Percentiles rank a stretch among this genome's conserved stretches.
Evolutionary conservation across 225 moss, liverwort and hornwort genomes (phyloP).

Genomic region (Polytrichum formosum): DNA sequence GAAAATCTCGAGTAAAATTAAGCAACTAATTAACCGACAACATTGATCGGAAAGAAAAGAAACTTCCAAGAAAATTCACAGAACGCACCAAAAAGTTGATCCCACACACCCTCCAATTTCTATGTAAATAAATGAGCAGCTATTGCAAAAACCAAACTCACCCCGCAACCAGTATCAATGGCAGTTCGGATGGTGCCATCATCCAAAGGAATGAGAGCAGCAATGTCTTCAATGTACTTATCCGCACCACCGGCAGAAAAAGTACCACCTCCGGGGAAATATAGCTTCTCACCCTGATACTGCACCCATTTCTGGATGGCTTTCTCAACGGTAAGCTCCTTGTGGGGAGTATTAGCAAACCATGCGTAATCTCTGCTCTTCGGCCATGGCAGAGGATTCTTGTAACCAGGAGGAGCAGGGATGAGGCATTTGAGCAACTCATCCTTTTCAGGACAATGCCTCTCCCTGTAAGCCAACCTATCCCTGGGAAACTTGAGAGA

Average conservation of each 20-base stretch:
- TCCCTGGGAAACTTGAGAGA: conserved; percentile 61
- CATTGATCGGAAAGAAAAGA: no score
- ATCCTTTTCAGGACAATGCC: conserved; percentile 67
- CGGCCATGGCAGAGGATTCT: conserved; percentile 79
- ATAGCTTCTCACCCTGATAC: conserved; percentile 73
- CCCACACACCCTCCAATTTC: no score
- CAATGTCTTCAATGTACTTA: conserved; percentile 79
- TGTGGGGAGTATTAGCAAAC: conserved; percentile 88
- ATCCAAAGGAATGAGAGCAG: conserved; percentile 66
- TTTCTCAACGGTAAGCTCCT: conserved; percentile 87
- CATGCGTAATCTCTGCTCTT: conserved; percentile 63
- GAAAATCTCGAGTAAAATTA: no score
- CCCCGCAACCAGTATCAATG: conserved; percentile 92
- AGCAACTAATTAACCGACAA: no score
- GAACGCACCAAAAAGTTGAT: no score
- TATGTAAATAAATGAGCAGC: no score
- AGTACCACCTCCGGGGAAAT: conserved; percentile 90
- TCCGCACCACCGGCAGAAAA: conserved; percentile 85
- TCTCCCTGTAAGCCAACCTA: conserved; percentile 64
- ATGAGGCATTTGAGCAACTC: conserved; percentile 77
- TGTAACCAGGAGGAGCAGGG: conserved; percentile 79
- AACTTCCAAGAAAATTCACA: no score
- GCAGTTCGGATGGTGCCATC: conserved; percentile 86
- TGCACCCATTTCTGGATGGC: conserved; percentile 96
- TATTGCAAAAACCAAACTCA: conserved; percentile 10